phyloP scores from a whole-genome alignment of 306 rosid species.

The Biancaea sappan region DNA sequence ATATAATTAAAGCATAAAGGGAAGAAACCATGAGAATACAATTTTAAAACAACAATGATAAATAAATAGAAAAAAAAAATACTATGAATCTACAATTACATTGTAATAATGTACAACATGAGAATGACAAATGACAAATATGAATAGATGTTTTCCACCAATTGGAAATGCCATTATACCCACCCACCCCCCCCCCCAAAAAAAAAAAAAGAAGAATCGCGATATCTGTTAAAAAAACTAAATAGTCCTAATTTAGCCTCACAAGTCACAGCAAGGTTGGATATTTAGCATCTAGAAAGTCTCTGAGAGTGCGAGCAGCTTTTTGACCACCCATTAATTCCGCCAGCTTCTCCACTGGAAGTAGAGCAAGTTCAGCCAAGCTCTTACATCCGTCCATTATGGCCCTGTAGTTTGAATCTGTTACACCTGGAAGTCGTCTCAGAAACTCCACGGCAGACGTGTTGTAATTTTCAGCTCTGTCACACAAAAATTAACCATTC shows the following conservation, averaged over 20 bases:
- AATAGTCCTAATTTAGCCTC: conserved; percentile 33
- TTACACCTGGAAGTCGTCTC: conserved; percentile 91
- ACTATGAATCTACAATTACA: conserved; percentile 29
- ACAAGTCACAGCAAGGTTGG: conserved; percentile 78
- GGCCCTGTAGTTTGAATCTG: conserved; percentile 85
- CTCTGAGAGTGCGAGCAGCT: conserved; percentile 91
- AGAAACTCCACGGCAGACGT: conserved; percentile 92
- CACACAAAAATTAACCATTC: conserved; percentile 24
- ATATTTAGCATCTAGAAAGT: conserved; percentile 94
- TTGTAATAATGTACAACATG: conserved; percentile 19
- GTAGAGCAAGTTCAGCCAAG: conserved; percentile 87
- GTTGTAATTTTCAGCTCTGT: conserved; percentile 94
- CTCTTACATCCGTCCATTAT: conserved; percentile 90
- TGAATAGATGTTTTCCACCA: conserved; percentile 13
- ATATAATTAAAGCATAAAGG: neutral
- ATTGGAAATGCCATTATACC: conserved; percentile 17
- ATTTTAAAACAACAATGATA: neutral
- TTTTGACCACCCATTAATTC: conserved; percentile 90
- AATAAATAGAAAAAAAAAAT: neutral
- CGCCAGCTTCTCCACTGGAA: conserved; percentile 75
- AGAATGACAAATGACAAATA: conserved; percentile 1
- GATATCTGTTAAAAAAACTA: conserved; percentile 19
- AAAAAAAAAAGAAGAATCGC: conserved; percentile 27
- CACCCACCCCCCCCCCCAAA: no score
- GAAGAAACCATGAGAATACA: conserved; percentile 20